Conservation (phyloP, 495 filamentous ascomycete species). For the Oleoguttula mirabilis region DNA sequence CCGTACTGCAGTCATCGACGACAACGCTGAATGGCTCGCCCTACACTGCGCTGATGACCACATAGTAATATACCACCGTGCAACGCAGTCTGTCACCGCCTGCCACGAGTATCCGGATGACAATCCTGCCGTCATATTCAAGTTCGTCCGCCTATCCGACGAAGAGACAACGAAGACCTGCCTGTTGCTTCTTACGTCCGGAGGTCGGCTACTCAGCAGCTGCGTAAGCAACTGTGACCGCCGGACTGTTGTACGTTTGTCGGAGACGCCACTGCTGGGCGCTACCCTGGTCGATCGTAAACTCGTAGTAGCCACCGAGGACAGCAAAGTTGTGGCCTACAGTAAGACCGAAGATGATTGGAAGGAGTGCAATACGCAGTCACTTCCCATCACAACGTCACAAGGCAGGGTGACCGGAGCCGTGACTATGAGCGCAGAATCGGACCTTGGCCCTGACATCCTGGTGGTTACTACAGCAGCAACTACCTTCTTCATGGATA, state of each 20-base stretch:
- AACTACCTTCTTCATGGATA: slow-evolving; percentile 5
- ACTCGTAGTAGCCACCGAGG: slow-evolving; percentile 5
- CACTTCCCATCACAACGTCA: neutral
- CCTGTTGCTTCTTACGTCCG: slow-evolving; percentile 12
- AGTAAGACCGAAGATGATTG: neutral
- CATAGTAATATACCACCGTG: slow-evolving; percentile 38
- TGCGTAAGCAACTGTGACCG: neutral
- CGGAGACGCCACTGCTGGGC: slow-evolving; percentile 8
- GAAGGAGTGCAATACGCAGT: neutral
- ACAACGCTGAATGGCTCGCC: slow-evolving; percentile 48
- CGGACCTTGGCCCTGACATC: neutral
- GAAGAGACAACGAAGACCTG: neutral
- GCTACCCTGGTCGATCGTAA: neutral
- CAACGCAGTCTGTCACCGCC: slow-evolving; percentile 13
- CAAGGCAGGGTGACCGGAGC: slow-evolving; percentile 2
- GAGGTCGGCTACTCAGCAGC: slow-evolving; percentile 4
- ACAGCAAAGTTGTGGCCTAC: neutral
- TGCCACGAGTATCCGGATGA: slow-evolving; percentile 15
- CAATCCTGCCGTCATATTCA: slow-evolving; percentile 12
- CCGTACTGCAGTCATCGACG: slow-evolving; percentile 46
- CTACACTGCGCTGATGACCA: slow-evolving; percentile 43
- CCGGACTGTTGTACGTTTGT: neutral
- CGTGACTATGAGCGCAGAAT: neutral
- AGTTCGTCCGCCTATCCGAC: slow-evolving; percentile 4
- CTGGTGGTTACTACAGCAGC: neutral